These are phyloP conservation scores for Sugiyamaella castrensis DNA, from an alignment of 1,139 yeast genomes.

Conservation along the genomic window DNA sequence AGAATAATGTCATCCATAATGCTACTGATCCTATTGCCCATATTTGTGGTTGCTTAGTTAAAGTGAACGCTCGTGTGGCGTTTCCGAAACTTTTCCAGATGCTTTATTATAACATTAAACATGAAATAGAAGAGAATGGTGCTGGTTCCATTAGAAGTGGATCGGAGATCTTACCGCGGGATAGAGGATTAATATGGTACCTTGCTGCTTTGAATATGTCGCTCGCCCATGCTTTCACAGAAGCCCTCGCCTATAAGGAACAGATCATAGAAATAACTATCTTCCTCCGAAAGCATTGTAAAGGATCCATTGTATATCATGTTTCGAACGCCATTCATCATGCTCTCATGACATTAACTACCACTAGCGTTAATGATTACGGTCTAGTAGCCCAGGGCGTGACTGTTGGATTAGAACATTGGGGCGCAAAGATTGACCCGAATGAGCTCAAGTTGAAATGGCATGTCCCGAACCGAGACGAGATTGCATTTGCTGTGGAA, in stretches of 20 bases:
- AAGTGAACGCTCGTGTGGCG: slow-evolving; percentile 53
- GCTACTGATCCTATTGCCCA: slow-evolving; percentile 68
- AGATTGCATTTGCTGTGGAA: slow-evolving; percentile 60
- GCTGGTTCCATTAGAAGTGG: slow-evolving; percentile 79
- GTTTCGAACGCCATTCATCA: slow-evolving; percentile 60
- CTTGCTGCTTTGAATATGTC: slow-evolving; percentile 68
- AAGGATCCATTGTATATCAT: slow-evolving; percentile 55
- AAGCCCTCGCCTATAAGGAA: slow-evolving; percentile 45
- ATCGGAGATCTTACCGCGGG: slow-evolving; percentile 68
- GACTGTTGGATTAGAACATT: slow-evolving; percentile 19
- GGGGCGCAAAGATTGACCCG: slow-evolving; percentile 36
- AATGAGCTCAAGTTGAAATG: slow-evolving; percentile 57
- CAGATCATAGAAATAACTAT: slow-evolving; percentile 53
- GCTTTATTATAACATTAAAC: slow-evolving; percentile 53
- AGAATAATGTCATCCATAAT: slow-evolving; percentile 59
- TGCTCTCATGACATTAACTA: slow-evolving; percentile 60
- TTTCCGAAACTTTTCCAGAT: slow-evolving; percentile 48
- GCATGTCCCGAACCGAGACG: slow-evolving; percentile 64
- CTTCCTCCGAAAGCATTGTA: slow-evolving; percentile 54
- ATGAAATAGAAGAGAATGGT: slow-evolving; percentile 75
- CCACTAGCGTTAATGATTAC: slow-evolving; percentile 34
- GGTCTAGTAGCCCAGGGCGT: slow-evolving; percentile 24
- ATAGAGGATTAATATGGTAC: slow-evolving; percentile 73
- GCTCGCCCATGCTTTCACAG: slow-evolving; percentile 61
- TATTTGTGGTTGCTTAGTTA: slow-evolving; percentile 65